Percentiles rank a stretch among this genome's conserved stretches.
Conservation (phyloP, 495 filamentous ascomycete genomes). For the Bathelium albidoporum region DNA sequence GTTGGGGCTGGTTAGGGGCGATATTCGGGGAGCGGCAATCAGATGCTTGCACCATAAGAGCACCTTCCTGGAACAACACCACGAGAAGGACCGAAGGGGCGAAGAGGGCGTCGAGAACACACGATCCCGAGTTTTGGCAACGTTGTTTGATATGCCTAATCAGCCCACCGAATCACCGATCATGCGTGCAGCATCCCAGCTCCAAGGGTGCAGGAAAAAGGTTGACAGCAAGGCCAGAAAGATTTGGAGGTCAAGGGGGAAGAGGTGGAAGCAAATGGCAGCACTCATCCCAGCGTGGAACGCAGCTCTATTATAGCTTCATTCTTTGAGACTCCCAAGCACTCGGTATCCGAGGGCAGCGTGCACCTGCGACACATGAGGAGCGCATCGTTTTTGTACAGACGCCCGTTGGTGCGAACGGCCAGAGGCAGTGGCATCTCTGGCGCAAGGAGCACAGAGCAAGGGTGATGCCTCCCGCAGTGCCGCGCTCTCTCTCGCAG, state of each 20-base stretch:
- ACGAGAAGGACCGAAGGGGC: not conserved
- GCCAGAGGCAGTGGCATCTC: slow-evolving; percentile 1
- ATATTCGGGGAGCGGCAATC: not conserved
- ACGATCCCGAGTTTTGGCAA: too few relatives aligned
- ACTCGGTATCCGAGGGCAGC: slow-evolving; percentile 2
- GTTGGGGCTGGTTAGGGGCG: not conserved
- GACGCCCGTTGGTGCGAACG: slow-evolving; percentile 5
- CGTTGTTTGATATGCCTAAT: not conserved
- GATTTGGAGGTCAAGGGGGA: slow-evolving; percentile 1
- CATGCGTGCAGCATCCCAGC: not conserved
- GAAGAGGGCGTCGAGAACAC: too few relatives aligned
- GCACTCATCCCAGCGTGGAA: not conserved
- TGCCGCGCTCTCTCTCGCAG: not conserved
- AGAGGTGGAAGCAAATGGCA: not conserved
- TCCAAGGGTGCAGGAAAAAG: not conserved
- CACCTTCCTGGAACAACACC: not conserved
- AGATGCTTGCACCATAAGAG: not conserved
- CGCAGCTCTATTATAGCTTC: slow-evolving; percentile 4
- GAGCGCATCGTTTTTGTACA: slow-evolving; percentile 4
- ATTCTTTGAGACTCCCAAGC: slow-evolving; percentile 3
- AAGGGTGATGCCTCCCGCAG: slow-evolving; percentile 3
- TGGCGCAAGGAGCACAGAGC: slow-evolving; percentile 4
- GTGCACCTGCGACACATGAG: not conserved
- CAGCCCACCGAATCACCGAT: not conserved
- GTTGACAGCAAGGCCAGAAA: not conserved